phyloP scores from a whole-genome alignment of 1,284 basidiomycete genomes.

The Ceratobasidium sp. region DNA sequence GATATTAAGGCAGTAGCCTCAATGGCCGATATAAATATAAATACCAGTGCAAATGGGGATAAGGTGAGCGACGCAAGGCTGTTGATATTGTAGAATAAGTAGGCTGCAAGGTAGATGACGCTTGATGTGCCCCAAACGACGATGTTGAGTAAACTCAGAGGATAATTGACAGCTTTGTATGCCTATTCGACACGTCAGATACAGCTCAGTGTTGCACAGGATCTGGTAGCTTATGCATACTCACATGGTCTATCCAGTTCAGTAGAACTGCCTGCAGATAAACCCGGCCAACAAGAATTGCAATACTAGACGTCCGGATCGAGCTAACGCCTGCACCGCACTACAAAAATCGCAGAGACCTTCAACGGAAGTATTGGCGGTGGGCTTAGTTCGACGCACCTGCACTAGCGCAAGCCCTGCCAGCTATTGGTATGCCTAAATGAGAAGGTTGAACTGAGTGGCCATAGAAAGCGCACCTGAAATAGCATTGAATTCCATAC shows the following conservation, averaged over 20 bases:
- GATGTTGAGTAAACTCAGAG: conserved; percentile 33
- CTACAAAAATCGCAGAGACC: not conserved
- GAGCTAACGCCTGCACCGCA: conserved; percentile 18
- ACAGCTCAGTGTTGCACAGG: not conserved
- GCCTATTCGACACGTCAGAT: not conserved
- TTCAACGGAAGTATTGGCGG: not conserved
- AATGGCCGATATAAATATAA: conserved; percentile 1
- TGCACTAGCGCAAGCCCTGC: conserved; percentile 13
- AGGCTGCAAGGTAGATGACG: conserved; percentile 12
- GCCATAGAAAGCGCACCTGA: conserved; percentile 2
- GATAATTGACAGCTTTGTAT: conserved; percentile 23
- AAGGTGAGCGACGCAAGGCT: conserved; percentile 22
- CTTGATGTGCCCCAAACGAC: conserved; percentile 26
- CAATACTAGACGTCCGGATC: conserved; percentile 6
- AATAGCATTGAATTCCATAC: conserved; percentile 27
- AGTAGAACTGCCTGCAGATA: conserved; percentile 29
- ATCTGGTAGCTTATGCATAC: not conserved
- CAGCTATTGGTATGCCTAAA: not conserved
- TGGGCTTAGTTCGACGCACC: not conserved
- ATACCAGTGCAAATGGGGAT: not conserved
- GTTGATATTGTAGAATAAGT: conserved; percentile 15
- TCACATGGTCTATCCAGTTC: conserved; percentile 28
- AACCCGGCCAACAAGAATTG: conserved; percentile 14
- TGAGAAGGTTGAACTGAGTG: not conserved
- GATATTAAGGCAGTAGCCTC: conserved; percentile 20